Conservation (phyloP, 306 rosid species). For the Prunus mongolica region DNA sequence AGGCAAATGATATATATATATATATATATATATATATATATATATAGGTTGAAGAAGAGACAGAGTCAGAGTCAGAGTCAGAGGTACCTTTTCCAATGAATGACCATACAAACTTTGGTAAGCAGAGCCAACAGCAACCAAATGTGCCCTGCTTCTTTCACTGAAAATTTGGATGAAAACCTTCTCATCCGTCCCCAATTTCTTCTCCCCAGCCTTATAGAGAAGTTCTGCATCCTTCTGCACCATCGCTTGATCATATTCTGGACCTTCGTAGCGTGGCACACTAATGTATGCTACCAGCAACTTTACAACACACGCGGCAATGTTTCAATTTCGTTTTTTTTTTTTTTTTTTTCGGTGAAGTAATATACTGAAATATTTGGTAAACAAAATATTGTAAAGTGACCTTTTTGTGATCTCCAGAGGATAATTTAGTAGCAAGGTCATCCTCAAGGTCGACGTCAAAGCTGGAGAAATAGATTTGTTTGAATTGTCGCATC, state of each 20-base stretch:
- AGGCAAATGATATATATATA: background rate
- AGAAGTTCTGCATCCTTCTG: constrained; percentile 34
- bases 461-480: constrained; percentile 48
- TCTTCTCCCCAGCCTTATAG: constrained; percentile 39
- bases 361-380: too few relatives aligned
- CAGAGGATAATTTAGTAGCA: constrained; percentile 41
- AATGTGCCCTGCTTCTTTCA: constrained; percentile 65
- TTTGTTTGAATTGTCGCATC: constrained; percentile 63
- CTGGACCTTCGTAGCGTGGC: constrained; percentile 69
- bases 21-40: background rate
- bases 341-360: too few relatives aligned
- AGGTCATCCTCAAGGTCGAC: constrained; percentile 53
- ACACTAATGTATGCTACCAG: constrained; percentile 54
- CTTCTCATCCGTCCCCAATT: constrained; percentile 33
- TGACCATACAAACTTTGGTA: constrained; percentile 46
- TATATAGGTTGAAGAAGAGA: background rate
- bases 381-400: background rate
- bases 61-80: too few relatives aligned
- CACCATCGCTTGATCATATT: constrained; percentile 43
- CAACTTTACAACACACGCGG: constrained; percentile 32
- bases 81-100: constrained; percentile 60
- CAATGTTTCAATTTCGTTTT: too few relatives aligned
- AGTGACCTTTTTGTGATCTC: constrained; percentile 55
- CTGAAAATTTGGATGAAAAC: constrained; percentile 52
- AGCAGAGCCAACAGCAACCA: constrained; percentile 46